Base-by-base conservation (phyloP, 2,329 filamentous ascomycete genomes). In the Ophiostoma australiae region DNA sequence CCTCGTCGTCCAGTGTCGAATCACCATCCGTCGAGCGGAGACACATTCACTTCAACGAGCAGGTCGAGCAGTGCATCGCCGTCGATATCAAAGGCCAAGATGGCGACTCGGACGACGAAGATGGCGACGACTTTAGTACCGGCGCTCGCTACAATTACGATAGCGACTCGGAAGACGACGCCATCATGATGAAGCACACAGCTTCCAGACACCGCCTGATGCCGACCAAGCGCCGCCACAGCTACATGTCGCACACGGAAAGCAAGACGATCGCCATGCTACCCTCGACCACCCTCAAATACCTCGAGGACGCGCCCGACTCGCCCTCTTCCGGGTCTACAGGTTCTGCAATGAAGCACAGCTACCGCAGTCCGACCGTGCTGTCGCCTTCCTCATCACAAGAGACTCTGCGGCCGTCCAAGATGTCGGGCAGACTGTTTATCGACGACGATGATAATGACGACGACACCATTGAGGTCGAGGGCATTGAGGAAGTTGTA, bases 21-120 rank as follows among this genome's bases (percentile, higher is more conserved):
- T 84, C 89, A 78, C 80, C 93, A 72, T 81, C 87, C 82, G 80
- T 86, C 8, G 90, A 91, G 76, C 87, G 89, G 76, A 93, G 90
- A 73, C 94, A 97, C 78, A 98, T 99, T 74, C 92, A 97, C 77
- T 99, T 99, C 80, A 95, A 97, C 78, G 92, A 97, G 77, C 91
- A 94, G 80, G 95, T 99, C 2, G 90, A 94, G 78, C 94, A 98
- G 78, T 97, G 94, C 78, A 97, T 97, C 74, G 95, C 95, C 8
- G 88, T 99, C 41, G 94, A 98, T 44, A 86, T 89, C 75, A 96
- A 96, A 81, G 89, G 91, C 74, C 90, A 90, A 33, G 90, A 94
- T 67, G 88, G 91, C 37, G 88, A 91, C 13, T 48, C 44, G 52
- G 89, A 92, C 15, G 85, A 92, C 17, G 85, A 88, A 33, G 80